Percentiles rank a stretch among this genome's conserved stretches.
Conservation (phyloP, 768 basidiomycete species). For the Omphalotus guepiniiformis region DNA sequence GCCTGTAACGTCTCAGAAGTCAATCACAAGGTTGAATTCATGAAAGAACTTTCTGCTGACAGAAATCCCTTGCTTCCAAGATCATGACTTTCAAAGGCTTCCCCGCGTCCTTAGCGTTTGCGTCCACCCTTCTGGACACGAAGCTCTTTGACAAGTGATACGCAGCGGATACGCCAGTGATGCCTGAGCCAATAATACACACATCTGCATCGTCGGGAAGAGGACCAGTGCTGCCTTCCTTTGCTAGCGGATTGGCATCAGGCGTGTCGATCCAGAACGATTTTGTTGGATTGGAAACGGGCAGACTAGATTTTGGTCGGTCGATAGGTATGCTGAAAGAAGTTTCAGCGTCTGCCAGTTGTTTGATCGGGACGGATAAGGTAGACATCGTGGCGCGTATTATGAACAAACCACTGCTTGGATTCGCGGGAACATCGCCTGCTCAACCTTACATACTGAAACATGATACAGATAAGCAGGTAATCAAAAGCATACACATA, state of each 20-base stretch:
- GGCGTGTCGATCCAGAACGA: constrained; percentile 71
- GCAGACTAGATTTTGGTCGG: constrained; percentile 25
- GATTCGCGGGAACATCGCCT: too few relatives aligned
- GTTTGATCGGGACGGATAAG: neutral
- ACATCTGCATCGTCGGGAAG: constrained; percentile 64
- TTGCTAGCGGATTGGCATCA: constrained; percentile 62
- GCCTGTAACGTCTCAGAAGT: constrained; percentile 33
- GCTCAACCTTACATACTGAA: too few relatives aligned
- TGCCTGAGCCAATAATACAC: constrained; percentile 76
- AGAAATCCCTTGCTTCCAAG: constrained; percentile 83
- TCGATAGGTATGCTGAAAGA: constrained; percentile 6
- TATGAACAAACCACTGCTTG: neutral
- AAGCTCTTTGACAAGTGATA: constrained; percentile 57
- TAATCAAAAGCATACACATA: too few relatives aligned
- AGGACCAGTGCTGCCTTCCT: constrained; percentile 57
- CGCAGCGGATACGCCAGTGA: constrained; percentile 71
- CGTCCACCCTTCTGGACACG: constrained; percentile 17
- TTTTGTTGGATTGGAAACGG: constrained; percentile 58
- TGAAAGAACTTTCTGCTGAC: constrained; percentile 39
- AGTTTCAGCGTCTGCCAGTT: neutral
- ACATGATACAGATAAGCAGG: too few relatives aligned
- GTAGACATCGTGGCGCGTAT: neutral
- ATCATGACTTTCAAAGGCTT: constrained; percentile 49
- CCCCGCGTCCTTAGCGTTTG: constrained; percentile 8
- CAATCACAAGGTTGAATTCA: constrained; percentile 1